Evolutionary conservation across 306 rosid species (phyloP).

Genomic region (Glycyrrhiza uralensis): DNA sequence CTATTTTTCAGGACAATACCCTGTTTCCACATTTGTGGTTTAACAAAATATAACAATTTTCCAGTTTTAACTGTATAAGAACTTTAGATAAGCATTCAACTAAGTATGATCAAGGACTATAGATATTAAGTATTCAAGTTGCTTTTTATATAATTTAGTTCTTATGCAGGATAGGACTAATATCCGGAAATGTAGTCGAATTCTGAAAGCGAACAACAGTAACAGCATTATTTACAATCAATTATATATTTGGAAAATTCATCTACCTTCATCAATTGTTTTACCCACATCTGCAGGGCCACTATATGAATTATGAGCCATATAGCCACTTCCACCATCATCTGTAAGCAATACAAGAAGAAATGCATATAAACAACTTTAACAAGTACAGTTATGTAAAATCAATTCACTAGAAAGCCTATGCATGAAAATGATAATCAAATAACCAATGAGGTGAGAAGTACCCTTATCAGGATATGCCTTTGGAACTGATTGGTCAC

Average conservation of each 20-base stretch:
- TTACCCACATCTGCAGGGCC: slow-evolving; percentile 43
- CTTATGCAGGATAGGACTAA: background rate
- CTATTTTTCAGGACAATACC: background rate
- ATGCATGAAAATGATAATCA: slow-evolving; percentile 1
- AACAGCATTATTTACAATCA: background rate
- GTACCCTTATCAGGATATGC: slow-evolving; percentile 85
- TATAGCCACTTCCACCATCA: slow-evolving; percentile 56
- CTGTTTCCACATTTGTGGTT: background rate
- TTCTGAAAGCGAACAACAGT: background rate
- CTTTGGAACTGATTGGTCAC: slow-evolving; percentile 86
- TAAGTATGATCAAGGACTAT: background rate
- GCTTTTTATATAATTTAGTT: background rate
- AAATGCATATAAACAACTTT: slow-evolving; percentile 16
- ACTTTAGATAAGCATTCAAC: slow-evolving; percentile 16
- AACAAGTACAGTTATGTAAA: background rate
- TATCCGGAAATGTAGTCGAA: background rate
- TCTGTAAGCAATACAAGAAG: slow-evolving; percentile 48
- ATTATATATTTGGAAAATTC: slow-evolving; percentile 11
- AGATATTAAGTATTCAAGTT: background rate
- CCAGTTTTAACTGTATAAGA: slow-evolving; percentile 3
- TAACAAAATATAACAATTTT: background rate
- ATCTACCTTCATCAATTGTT: slow-evolving; percentile 71
- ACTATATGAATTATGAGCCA: slow-evolving; percentile 39
- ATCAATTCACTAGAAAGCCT: background rate
- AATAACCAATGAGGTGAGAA: slow-evolving; percentile 18